Conservation (phyloP, 176 grass and related monocot genomes). For the Dendrocalamus sinicus region DNA sequence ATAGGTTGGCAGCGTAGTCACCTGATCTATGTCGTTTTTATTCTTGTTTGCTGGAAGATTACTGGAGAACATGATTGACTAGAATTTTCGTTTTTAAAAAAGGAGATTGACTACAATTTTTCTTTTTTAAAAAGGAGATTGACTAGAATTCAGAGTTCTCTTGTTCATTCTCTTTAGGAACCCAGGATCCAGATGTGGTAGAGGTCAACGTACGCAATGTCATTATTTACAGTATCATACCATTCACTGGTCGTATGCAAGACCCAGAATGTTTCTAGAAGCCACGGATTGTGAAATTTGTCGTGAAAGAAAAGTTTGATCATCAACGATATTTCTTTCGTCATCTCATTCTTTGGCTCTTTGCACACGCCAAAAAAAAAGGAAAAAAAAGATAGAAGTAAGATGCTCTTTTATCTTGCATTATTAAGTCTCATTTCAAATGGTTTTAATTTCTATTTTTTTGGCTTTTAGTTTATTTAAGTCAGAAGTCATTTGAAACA, state of each 20-base stretch:
- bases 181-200: background rate
- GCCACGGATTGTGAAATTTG: background rate
- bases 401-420: background rate
- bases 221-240: background rate
- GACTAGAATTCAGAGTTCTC: background rate
- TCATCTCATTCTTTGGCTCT: background rate
- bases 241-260: background rate
- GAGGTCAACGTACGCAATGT: background rate
- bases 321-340: background rate
- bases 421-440: background rate
- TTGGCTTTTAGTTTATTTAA: too few relatives aligned
- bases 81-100: background rate
- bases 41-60: background rate
- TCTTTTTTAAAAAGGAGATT: too few relatives aligned
- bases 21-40: background rate
- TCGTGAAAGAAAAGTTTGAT: background rate
- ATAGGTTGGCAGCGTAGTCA: background rate
- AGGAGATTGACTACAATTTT: background rate
- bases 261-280: constrained; percentile 22
- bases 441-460: too few relatives aligned
- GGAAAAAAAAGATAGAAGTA: background rate
- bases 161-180: background rate
- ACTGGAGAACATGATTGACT: background rate
- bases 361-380: too few relatives aligned
- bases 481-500: too few relatives aligned